Conservation (phyloP, 1,284 basidiomycete genomes). For the Gymnopus androsaceus region DNA sequence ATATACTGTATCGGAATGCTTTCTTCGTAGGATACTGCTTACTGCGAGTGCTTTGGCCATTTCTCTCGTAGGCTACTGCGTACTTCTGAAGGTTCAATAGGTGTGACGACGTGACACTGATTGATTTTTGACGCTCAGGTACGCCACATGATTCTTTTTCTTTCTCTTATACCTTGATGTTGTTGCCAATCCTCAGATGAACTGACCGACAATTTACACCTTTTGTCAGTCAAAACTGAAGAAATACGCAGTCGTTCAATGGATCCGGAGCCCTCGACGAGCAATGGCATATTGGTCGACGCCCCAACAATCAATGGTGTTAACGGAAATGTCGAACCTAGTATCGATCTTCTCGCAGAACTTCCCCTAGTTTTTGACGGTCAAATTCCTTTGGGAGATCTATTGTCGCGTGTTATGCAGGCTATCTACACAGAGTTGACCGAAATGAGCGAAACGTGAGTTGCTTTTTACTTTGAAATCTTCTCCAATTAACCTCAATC, state of each 20-base stretch:
- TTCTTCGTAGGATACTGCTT: too few species aligned
- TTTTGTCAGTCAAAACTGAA: not conserved
- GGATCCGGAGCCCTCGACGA: conserved; percentile 4
- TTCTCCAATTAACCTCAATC: conserved; percentile 2
- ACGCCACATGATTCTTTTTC: conserved; percentile 2
- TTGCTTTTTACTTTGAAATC: not conserved
- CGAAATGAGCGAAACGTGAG: conserved; percentile 86
- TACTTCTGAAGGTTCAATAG: not conserved
- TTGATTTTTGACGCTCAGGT: conserved; percentile 1
- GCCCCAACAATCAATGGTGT: conserved; percentile 18
- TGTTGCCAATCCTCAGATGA: not conserved
- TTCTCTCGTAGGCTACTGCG: too few species aligned
- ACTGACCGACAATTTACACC: not conserved
- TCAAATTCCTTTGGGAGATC: conserved; percentile 72
- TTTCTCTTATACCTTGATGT: not conserved
- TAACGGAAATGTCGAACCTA: conserved; percentile 38
- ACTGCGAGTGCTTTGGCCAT: too few species aligned
- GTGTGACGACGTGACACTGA: not conserved
- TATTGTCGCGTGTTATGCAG: conserved; percentile 77
- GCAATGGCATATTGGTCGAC: not conserved
- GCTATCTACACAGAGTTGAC: conserved; percentile 82
- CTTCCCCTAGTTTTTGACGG: conserved; percentile 76
- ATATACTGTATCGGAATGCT: too few species aligned
- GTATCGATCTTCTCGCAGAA: conserved; percentile 70
- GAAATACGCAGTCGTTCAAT: not conserved